Conservation (phyloP, 2,329 filamentous ascomycete species). For the Fusarium odoratissimum region DNA sequence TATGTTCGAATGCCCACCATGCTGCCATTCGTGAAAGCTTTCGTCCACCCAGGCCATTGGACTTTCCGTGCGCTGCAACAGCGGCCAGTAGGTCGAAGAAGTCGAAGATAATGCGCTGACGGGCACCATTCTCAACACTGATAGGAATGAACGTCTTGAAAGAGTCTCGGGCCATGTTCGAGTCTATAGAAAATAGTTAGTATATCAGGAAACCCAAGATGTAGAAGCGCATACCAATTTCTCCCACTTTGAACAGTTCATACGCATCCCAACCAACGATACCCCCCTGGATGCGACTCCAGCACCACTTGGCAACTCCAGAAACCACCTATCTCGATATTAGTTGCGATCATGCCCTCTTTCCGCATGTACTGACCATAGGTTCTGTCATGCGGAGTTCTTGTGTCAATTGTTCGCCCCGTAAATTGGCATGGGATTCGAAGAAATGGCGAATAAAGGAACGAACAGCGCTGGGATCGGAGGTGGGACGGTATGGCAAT, state of each 20-base stretch:
- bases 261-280: slow-evolving; percentile 98
- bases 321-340: slow-evolving; percentile 77
- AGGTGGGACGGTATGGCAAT: slow-evolving; percentile 91
- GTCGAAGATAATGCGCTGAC: slow-evolving; percentile 90
- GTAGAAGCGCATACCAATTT: slow-evolving; percentile 72
- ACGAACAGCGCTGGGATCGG: slow-evolving; percentile 90
- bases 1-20: slow-evolving; percentile 98
- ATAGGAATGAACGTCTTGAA: slow-evolving; percentile 97
- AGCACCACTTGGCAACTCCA: slow-evolving; percentile 98
- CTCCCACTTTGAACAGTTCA: slow-evolving; percentile 93
- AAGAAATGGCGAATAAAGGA: slow-evolving; percentile 96
- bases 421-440: slow-evolving; percentile 71
- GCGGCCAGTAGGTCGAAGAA: slow-evolving; percentile 95
- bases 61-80: slow-evolving; percentile 91
- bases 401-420: slow-evolving; percentile 78
- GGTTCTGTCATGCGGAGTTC: slow-evolving; percentile 94
- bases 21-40: slow-evolving; percentile 95
- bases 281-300: slow-evolving; percentile 90
- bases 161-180: slow-evolving; percentile 88
- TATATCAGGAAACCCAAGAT: neutral
- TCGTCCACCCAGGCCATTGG: slow-evolving; percentile 89
- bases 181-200: slow-evolving; percentile 70
- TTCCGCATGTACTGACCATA: slow-evolving; percentile 72
- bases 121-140: slow-evolving; percentile 87
- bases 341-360: slow-evolving; percentile 35